Evolutionary conservation across 495 filamentous ascomycete species (phyloP), one percentile per base, ranked within the genome.

Genomic region (Penicillium canescens): DNA sequence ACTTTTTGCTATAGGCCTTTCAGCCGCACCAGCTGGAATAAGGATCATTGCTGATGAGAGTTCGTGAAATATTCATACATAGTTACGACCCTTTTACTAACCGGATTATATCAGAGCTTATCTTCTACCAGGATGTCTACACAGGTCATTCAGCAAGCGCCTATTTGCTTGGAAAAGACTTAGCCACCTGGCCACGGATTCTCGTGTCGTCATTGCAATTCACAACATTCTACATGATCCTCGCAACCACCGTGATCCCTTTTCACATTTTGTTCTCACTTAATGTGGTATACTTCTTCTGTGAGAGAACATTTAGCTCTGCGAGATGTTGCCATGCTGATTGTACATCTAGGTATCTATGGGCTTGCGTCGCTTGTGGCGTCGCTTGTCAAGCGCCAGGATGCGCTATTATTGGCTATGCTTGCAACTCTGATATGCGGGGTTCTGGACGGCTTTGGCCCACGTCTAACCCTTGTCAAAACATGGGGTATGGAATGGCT

Each of bases 11-110:
- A 18, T 80, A 39, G 81, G 80, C 3, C 73, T 83, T 6, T 74
- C 77, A 6, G 73, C 78, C 10, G 73, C 72, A 21, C 74, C 82
- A 0, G 80, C 82, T 3, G 79, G 78, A 4, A 81, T 85, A 26
- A 74, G 71, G 46, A 68, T 79, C 36, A 83, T 84, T 60, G 82
- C 76, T 6, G 81, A 83, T 50, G 79, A 85, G 59, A 79, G 79
- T 78, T 50, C 68, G 67, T 35, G 10, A 16, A 6, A 20, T 16
- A 11, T 8, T 33, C 18, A 18, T 18, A 18, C 18, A 31, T 33
- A 12, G 6, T 9, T 16, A 8, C 20, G 24, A 13, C 18, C 18
- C 21, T 6, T 13, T 34, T 16, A 36, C 51, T 47, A 14, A 38
- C 20, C 3, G 9, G 3, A n/a, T 38, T n/a, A 10, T 10, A n/a